Conservation (phyloP, 1,284 basidiomycete species). For the Afroboletus lepidellus region DNA sequence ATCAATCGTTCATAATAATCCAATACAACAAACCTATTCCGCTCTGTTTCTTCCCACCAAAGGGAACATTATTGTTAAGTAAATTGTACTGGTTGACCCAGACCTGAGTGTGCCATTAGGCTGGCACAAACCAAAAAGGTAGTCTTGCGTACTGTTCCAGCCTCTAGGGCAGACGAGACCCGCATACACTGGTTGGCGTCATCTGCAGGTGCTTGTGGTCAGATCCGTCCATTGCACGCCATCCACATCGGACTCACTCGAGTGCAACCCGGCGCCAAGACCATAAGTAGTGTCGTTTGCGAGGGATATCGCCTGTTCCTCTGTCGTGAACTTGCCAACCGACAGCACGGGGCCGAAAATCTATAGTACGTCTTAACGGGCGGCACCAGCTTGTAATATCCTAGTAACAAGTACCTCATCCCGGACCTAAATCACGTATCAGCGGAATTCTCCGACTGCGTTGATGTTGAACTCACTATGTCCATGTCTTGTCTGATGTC, state of each 20-base stretch:
- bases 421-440: slow-evolving; percentile 49
- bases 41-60: slow-evolving; percentile 89
- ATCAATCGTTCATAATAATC: slow-evolving; percentile 19
- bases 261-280: slow-evolving; percentile 86
- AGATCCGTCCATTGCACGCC: background rate
- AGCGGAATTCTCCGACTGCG: slow-evolving; percentile 8
- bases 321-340: slow-evolving; percentile 75
- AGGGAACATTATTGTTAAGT: slow-evolving; percentile 82
- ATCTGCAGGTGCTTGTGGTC: slow-evolving; percentile 39
- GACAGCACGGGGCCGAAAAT: slow-evolving; percentile 86
- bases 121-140: background rate
- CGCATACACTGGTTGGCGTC: slow-evolving; percentile 88
- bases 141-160: slow-evolving; percentile 66
- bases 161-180: slow-evolving; percentile 78
- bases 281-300: slow-evolving; percentile 88
- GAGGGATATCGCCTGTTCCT: slow-evolving; percentile 74
- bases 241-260: slow-evolving; percentile 50
- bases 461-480: slow-evolving; percentile 52
- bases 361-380: slow-evolving; percentile 36
- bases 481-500: slow-evolving; percentile 73
- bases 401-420: slow-evolving; percentile 60
- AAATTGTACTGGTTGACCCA: slow-evolving; percentile 91
- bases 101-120: slow-evolving; percentile 45
- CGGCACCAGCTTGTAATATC: slow-evolving; percentile 5
- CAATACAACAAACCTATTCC: slow-evolving; percentile 51